These are phyloP conservation scores for Mycena capillaripes DNA, from an alignment of 768 basidiomycete genomes.

Conservation along the genomic window DNA sequence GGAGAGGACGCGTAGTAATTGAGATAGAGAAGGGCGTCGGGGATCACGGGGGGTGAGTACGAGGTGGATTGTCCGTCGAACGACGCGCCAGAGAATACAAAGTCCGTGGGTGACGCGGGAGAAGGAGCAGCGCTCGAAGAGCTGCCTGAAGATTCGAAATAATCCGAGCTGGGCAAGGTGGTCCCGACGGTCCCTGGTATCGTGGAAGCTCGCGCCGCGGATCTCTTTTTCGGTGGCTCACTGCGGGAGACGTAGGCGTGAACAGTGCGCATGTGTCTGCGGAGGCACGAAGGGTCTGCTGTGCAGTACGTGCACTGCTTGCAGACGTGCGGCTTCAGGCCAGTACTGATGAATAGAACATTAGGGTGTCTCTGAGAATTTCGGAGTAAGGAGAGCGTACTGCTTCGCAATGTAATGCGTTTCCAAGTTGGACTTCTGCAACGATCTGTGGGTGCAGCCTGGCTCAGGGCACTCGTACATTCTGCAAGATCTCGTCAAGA, in stretches of 20 bases:
- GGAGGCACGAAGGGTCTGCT: constrained; percentile 20
- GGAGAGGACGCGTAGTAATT: not conserved
- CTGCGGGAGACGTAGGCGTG: not conserved
- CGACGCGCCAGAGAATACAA: not conserved
- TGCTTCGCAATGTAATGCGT: constrained; percentile 20
- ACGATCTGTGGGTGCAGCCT: constrained; percentile 12
- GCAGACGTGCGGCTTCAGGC: constrained; percentile 15
- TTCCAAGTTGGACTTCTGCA: constrained; percentile 25
- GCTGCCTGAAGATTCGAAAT: not conserved
- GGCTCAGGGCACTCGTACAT: not conserved
- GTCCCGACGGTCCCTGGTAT: not conserved
- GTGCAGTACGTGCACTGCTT: constrained; percentile 1
- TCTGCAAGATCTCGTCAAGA: not conserved
- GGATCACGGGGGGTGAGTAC: not conserved
- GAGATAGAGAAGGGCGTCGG: too few relatives aligned
- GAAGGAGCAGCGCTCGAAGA: not conserved
- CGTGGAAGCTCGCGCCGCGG: not conserved
- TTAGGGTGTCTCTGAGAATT: not conserved
- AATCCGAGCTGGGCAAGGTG: not conserved
- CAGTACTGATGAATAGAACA: not conserved
- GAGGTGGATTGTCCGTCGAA: too few relatives aligned
- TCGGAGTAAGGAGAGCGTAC: not conserved
- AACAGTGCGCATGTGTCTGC: constrained; percentile 6
- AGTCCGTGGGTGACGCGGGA: not conserved
- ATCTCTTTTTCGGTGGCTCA: not conserved